phyloP scores from a whole-genome alignment of 352 stramenopile genomes.

The Achlya hypogyna region DNA sequence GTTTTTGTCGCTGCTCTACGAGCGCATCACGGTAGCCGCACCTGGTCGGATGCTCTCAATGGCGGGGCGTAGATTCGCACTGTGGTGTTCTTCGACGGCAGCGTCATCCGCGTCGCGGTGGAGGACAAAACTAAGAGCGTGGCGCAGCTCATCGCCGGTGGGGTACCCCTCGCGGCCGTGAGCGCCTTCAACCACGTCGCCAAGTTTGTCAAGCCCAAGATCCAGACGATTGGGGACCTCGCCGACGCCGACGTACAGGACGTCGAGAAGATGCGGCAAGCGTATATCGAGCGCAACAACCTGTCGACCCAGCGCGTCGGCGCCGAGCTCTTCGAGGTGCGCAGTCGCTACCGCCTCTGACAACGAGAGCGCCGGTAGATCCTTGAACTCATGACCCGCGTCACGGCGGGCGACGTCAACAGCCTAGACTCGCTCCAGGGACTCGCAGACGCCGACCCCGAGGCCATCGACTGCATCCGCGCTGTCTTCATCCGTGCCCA shows the following conservation, averaged over 20 bases:
- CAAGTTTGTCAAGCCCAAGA: slow-evolving; percentile 36
- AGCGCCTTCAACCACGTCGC: slow-evolving; percentile 50
- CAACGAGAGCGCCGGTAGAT: neutral
- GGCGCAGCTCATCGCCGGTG: slow-evolving; percentile 57
- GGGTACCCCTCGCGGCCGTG: slow-evolving; percentile 62
- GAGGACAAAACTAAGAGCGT: slow-evolving; percentile 55
- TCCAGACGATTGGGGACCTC: slow-evolving; percentile 57
- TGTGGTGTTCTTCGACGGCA: slow-evolving; percentile 58
- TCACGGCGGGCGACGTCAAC: slow-evolving; percentile 2
- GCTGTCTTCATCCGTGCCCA: slow-evolving; percentile 62
- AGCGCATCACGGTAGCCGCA: slow-evolving; percentile 40
- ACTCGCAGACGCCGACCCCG: slow-evolving; percentile 36
- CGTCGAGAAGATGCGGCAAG: slow-evolving; percentile 42
- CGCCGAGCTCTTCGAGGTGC: slow-evolving; percentile 30
- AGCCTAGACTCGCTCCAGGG: slow-evolving; percentile 35
- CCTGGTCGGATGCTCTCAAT: neutral
- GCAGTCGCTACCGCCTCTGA: neutral
- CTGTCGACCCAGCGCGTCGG: slow-evolving; percentile 46
- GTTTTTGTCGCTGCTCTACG: slow-evolving; percentile 54
- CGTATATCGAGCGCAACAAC: slow-evolving; percentile 41
- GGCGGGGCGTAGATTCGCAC: slow-evolving; percentile 28
- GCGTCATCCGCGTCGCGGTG: slow-evolving; percentile 55
- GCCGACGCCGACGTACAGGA: slow-evolving; percentile 39
- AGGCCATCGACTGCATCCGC: slow-evolving; percentile 46
- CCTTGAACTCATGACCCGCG: slow-evolving; percentile 9